These are phyloP conservation scores for Mucor ambiguus DNA, from an alignment of 371 early-diverging fungal genomes.

Conservation along the genomic window DNA sequence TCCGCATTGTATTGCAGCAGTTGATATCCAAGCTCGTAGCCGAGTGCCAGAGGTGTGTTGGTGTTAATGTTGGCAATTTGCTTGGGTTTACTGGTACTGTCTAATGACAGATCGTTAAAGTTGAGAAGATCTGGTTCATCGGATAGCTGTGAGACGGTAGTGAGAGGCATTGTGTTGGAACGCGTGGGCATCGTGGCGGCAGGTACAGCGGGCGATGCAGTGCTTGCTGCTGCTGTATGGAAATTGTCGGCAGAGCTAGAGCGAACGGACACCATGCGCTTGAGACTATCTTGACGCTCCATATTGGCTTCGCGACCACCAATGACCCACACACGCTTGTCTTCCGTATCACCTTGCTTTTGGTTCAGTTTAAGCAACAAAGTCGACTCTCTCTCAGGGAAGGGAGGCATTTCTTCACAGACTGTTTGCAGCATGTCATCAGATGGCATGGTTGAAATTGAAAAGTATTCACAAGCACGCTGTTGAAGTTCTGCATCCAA, in stretches of 20 bases:
- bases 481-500: constrained; percentile 96
- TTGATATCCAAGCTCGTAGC: constrained; percentile 62
- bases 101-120: constrained; percentile 37
- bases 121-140: constrained; percentile 40
- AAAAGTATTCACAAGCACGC: constrained; percentile 94
- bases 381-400: constrained; percentile 92
- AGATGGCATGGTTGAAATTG: constrained; percentile 78
- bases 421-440: constrained; percentile 90
- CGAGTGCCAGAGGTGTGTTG: constrained; percentile 48
- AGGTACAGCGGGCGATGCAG: constrained; percentile 1
- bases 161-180: constrained; percentile 25
- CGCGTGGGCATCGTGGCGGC: constrained; percentile 13
- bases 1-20: constrained; percentile 66
- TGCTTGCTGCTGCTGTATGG: background rate
- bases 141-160: background rate
- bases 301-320: constrained; percentile 88
- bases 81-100: background rate
- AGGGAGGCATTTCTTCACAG: constrained; percentile 97
- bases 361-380: constrained; percentile 79
- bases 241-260: constrained; percentile 33
- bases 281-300: constrained; percentile 49
- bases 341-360: constrained; percentile 89
- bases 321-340: constrained; percentile 93
- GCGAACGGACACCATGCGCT: constrained; percentile 48
- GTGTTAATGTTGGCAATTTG: constrained; percentile 21